Evolutionary conservation across 352 stramenopile genomes (phyloP).

Genomic region (Globisporangium heterothallicum): DNA sequence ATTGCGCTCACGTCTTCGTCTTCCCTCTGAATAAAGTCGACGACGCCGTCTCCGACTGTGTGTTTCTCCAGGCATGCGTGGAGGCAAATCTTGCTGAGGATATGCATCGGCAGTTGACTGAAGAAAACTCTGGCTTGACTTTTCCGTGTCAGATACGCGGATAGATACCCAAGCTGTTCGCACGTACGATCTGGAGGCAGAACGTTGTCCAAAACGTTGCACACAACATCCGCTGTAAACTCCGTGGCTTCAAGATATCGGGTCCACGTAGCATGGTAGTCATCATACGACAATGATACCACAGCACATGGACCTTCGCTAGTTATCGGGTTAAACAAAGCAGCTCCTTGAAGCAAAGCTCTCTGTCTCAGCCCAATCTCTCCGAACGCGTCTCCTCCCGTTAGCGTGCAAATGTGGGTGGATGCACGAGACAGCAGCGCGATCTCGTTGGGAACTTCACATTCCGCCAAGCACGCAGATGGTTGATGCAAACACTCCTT

Average conservation of each 20-base stretch:
- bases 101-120: conserved; percentile 21
- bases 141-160: conserved; percentile 22
- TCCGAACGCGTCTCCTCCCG: conserved; percentile 29
- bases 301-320: conserved; percentile 11
- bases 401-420: conserved; percentile 33
- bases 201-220: conserved; percentile 20
- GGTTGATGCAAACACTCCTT: not conserved
- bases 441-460: conserved; percentile 4
- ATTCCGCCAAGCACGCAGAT: not conserved
- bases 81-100: conserved; percentile 26
- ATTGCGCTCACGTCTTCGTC: conserved; percentile 20
- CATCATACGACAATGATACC: conserved; percentile 22
- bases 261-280: conserved; percentile 17
- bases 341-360: conserved; percentile 18
- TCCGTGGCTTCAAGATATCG: conserved; percentile 21
- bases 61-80: conserved; percentile 29
- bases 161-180: conserved; percentile 31
- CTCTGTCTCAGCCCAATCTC: conserved; percentile 17
- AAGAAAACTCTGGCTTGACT: conserved; percentile 36
- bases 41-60: conserved; percentile 16
- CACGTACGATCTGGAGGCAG: conserved; percentile 39
- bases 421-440: conserved; percentile 1
- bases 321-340: conserved; percentile 24
- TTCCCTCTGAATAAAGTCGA: conserved; percentile 37
- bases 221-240: conserved; percentile 19